These are phyloP conservation scores for Saposhnikovia divaricata DNA, from an alignment of 129 eudicot genomes.

Conservation along the genomic window DNA sequence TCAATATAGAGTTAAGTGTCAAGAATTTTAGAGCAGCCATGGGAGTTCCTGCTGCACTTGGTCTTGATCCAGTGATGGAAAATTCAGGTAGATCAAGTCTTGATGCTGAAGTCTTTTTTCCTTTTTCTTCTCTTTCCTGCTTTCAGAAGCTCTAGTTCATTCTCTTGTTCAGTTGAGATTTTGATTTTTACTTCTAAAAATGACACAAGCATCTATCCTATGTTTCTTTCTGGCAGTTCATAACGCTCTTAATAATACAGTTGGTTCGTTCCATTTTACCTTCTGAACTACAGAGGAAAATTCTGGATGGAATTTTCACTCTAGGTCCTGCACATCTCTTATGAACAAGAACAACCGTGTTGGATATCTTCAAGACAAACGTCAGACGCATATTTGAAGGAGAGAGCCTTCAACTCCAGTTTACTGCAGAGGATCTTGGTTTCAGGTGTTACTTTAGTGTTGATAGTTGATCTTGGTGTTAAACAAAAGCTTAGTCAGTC, in stretches of 20 bases:
- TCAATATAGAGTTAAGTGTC: conserved; percentile 70
- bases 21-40: conserved; percentile 89
- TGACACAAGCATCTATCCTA: neutral
- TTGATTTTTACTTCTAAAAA: neutral
- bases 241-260: conserved; percentile 45
- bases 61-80: conserved; percentile 82
- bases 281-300: conserved; percentile 45
- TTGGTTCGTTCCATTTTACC: conserved; percentile 81
- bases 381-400: conserved; percentile 73
- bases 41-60: conserved; percentile 95
- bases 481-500: neutral
- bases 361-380: conserved; percentile 78
- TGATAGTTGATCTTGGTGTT: neutral
- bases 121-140: neutral
- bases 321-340: conserved; percentile 85
- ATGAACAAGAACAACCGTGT: conserved; percentile 77
- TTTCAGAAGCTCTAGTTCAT: neutral
- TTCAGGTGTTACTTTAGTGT: conserved; percentile 49
- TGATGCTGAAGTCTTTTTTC: neutral
- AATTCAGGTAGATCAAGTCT: conserved; percentile 52
- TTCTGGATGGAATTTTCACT: conserved; percentile 73
- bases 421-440: conserved; percentile 96
- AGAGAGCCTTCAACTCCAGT: conserved; percentile 93
- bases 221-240: conserved; percentile 53
- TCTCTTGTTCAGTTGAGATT: neutral